Evolutionary conservation across 805 yeast species (phyloP).

Genomic region (Dipodascus albidus): DNA sequence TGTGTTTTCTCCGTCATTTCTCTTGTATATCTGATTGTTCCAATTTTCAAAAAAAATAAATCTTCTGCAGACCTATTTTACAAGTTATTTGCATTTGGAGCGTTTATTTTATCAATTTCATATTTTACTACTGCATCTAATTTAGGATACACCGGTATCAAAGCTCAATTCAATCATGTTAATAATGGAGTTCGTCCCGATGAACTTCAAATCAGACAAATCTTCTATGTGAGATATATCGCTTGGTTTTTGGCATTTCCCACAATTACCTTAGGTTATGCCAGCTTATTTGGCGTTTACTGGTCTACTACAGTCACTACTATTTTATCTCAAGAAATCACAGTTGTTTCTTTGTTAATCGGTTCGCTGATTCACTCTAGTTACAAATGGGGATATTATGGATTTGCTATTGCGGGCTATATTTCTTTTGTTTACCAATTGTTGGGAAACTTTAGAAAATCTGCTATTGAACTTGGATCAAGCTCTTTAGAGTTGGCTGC

Average conservation of each 20-base stretch:
- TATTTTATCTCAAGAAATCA: slow-evolving; percentile 31
- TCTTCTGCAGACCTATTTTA: slow-evolving; percentile 27
- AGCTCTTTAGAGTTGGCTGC: neutral
- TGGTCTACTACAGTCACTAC: slow-evolving; percentile 26
- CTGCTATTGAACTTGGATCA: slow-evolving; percentile 8
- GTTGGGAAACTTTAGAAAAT: slow-evolving; percentile 10
- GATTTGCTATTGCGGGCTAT: slow-evolving; percentile 39
- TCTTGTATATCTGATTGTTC: slow-evolving; percentile 16
- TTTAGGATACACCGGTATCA: slow-evolving; percentile 41
- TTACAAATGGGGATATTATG: slow-evolving; percentile 62
- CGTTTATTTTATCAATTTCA: slow-evolving; percentile 34
- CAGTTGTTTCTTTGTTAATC: slow-evolving; percentile 43
- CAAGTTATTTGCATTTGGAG: slow-evolving; percentile 31
- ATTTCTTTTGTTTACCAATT: slow-evolving; percentile 19
- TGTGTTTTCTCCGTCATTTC: slow-evolving; percentile 34
- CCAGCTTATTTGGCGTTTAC: slow-evolving; percentile 23
- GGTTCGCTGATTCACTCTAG: slow-evolving; percentile 43
- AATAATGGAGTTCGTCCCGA: slow-evolving; percentile 20
- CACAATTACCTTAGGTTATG: slow-evolving; percentile 26
- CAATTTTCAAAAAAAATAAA: slow-evolving; percentile 16
- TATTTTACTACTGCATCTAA: slow-evolving; percentile 48
- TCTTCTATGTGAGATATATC: slow-evolving; percentile 44
- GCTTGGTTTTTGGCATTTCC: slow-evolving; percentile 52
- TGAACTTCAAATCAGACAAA: slow-evolving; percentile 33
- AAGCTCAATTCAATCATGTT: slow-evolving; percentile 39